Conservation (phyloP, 2,329 filamentous ascomycete genomes). For the Pseudocercospora fuligena region DNA sequence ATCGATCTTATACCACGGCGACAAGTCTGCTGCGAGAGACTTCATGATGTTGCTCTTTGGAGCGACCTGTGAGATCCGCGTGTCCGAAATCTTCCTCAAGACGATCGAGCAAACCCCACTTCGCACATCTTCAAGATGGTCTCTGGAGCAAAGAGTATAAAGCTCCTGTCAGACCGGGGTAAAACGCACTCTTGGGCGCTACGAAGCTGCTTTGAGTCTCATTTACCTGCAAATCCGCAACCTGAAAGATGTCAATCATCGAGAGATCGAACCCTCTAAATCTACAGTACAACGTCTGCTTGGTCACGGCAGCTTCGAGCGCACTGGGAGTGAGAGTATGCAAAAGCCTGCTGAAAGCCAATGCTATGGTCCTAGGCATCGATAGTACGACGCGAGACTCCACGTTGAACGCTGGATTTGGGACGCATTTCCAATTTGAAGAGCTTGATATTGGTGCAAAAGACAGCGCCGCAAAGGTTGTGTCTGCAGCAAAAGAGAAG, state of each 20-base stretch:
- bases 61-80: background rate
- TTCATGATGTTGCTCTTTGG: background rate
- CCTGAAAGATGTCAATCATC: slow-evolving; percentile 31
- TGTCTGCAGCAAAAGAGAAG: slow-evolving; percentile 26
- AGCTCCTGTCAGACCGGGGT: background rate
- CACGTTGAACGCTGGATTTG: slow-evolving; percentile 27
- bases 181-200: background rate
- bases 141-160: background rate
- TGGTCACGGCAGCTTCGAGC: slow-evolving; percentile 28
- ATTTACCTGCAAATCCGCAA: background rate
- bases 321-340: slow-evolving; percentile 28
- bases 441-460: slow-evolving; percentile 17
- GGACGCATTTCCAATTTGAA: slow-evolving; percentile 33
- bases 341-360: slow-evolving; percentile 33
- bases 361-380: slow-evolving; percentile 32
- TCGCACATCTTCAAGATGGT: background rate
- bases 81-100: background rate
- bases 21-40: background rate
- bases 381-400: slow-evolving; percentile 24
- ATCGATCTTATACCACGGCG: background rate
- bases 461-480: slow-evolving; percentile 12
- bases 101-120: background rate
- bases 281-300: slow-evolving; percentile 30
- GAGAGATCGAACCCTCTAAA: slow-evolving; percentile 25
- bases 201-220: background rate